phyloP scores from a whole-genome alignment of 441 rosid species.

The Populus hybrid region DNA sequence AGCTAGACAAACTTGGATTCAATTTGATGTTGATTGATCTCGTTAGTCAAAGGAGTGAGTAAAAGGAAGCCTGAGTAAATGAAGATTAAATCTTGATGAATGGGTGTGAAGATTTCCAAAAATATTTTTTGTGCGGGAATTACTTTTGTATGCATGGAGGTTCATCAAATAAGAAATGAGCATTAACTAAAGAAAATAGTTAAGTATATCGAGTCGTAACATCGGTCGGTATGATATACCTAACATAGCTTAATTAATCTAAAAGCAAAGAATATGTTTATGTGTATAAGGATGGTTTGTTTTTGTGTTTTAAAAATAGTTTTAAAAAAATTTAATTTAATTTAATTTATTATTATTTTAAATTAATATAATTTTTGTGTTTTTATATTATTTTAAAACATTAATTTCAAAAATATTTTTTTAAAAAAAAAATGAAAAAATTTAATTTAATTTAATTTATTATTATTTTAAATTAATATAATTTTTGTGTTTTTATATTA shows the following conservation, averaged over 20 bases:
- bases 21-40: neutral
- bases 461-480: too few species aligned
- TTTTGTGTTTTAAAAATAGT: too few species aligned
- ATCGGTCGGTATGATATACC: neutral
- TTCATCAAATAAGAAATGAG: too few species aligned
- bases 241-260: slow-evolving; percentile 10
- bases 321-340: too few species aligned
- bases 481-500: too few species aligned
- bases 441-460: too few species aligned
- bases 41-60: neutral
- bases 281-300: neutral
- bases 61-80: neutral
- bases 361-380: too few species aligned
- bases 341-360: too few species aligned
- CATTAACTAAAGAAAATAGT: neutral
- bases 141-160: neutral
- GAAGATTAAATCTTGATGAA: neutral
- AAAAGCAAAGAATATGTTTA: slow-evolving; percentile 17
- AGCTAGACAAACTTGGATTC: neutral
- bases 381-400: too few species aligned
- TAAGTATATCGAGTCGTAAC: neutral
- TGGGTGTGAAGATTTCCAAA: neutral
- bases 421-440: too few species aligned
- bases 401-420: too few species aligned
- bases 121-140: neutral